A percentile compares a stretch with the other conserved stretches of the same genome.
Evolutionary conservation across 2,329 filamentous ascomycete species (phyloP).

Genomic region (Paraphoma chrysanthemicola): DNA sequence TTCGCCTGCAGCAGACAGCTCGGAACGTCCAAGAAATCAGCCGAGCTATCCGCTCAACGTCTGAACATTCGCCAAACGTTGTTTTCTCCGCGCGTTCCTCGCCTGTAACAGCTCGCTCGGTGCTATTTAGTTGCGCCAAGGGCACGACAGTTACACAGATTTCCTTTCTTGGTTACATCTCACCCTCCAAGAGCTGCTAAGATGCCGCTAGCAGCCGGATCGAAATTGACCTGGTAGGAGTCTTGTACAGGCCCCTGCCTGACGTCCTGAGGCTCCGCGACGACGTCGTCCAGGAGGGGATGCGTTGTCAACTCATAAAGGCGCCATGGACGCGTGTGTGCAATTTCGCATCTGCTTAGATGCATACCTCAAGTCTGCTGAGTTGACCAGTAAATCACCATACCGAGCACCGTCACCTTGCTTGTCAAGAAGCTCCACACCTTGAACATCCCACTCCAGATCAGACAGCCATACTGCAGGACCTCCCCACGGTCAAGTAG

Average conservation of each 20-base stretch:
- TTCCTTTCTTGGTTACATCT: background rate
- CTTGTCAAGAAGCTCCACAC: constrained; percentile 5
- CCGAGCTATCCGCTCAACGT: background rate
- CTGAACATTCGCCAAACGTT: background rate
- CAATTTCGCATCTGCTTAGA: constrained; percentile 3
- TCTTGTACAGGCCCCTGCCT: background rate
- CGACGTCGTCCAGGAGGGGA: background rate
- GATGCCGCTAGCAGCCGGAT: background rate
- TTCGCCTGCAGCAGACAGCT: background rate
- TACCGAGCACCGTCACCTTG: constrained; percentile 8
- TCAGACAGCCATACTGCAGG: background rate
- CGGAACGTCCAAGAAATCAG: background rate
- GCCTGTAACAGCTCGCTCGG: background rate
- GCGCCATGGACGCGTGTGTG: constrained; percentile 8
- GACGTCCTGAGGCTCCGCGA: constrained; percentile 8
- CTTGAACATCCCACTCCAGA: constrained; percentile 5
- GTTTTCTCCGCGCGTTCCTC: background rate
- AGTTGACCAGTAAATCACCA: constrained; percentile 1
- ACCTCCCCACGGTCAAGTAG: background rate
- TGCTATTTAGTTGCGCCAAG: background rate
- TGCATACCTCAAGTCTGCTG: constrained; percentile 2
- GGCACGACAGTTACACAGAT: background rate
- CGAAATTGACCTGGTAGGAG: no score
- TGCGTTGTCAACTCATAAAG: constrained; percentile 7
- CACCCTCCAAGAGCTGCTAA: background rate